Evolutionary conservation across 2,329 filamentous ascomycete species (phyloP).

Genomic region (Nothopassalora personata): DNA sequence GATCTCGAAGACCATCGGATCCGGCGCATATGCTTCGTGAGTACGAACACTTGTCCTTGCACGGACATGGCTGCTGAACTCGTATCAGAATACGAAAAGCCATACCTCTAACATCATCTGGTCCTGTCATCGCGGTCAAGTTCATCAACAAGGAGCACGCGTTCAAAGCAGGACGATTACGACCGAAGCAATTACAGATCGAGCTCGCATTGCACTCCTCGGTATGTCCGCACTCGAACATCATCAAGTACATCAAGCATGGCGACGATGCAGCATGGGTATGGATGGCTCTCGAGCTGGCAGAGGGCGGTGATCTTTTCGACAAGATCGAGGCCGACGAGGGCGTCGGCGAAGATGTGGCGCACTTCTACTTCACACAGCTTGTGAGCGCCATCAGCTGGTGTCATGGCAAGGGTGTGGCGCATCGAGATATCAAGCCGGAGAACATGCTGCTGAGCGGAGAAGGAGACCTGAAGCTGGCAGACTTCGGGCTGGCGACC

Average conservation of each 20-base stretch:
- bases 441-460: constrained; percentile 90
- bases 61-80: background rate
- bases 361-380: constrained; percentile 93
- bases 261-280: constrained; percentile 83
- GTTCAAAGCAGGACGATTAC: constrained; percentile 79
- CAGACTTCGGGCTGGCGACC: constrained; percentile 93
- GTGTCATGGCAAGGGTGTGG: constrained; percentile 93
- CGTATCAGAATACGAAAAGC: constrained; percentile 80
- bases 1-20: constrained; percentile 92
- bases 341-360: constrained; percentile 88
- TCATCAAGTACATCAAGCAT: constrained; percentile 86
- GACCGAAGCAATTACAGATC: constrained; percentile 81
- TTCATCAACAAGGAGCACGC: constrained; percentile 98
- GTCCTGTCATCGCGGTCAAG: constrained; percentile 90
- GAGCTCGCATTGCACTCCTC: constrained; percentile 87
- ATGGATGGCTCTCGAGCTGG: constrained; percentile 98
- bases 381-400: constrained; percentile 85
- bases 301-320: constrained; percentile 91
- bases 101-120: constrained; percentile 61
- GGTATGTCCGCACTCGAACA: constrained; percentile 76
- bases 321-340: constrained; percentile 99
- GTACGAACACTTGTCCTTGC: background rate
- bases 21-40: constrained; percentile 94
- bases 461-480: constrained; percentile 83
- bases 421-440: constrained; percentile 69